Base-by-base conservation (phyloP, 805 yeast species). In the Wickerhamiella cacticola region DNA sequence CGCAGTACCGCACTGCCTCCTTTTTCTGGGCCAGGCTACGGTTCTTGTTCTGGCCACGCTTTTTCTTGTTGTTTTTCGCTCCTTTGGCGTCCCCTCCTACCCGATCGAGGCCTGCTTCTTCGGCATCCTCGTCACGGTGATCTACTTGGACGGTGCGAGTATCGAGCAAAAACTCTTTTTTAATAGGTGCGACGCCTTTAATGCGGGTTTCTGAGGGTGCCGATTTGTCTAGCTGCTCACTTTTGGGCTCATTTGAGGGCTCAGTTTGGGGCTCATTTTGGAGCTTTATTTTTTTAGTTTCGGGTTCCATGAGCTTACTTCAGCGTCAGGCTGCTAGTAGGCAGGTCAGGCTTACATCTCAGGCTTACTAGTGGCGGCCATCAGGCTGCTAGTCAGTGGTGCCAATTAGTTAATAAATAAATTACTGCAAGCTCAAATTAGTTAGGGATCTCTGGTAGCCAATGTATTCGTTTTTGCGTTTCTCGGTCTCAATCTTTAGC, bases 141-240 rank as follows among this genome's bases (percentile, higher is more conserved):
- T 21, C 42, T 3, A 39, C 31, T 7, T 22, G 28, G 29, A 21
- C 39, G 19, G 13, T 29, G 2, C 19, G 18, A 10, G 16, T n/a
- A 40, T 5, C 46, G 40, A 26, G 39, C 29, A 12, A 41, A 35
- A 3, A 43, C 31, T 45, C 43, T 23, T 36, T 53, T 41, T 55
- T 56, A 39, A 57, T 56, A 7, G 55, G 36, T 2, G 61, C 60
- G 38, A 58, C 52, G 34, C 61, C 61, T 44, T 57, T 57, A 5
- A 50, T 48, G 1, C 61, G 48, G 10, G 3, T n/a, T n/a, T n/a
- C n/a, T n/a, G n/a, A n/a, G n/a, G n/a, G n/a, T n/a, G n/a, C n/a
- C n/a, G n/a, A n/a, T n/a, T n/a, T n/a, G n/a, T n/a, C n/a, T n/a
- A n/a, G n/a, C n/a, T n/a, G n/a, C 36, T 31, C 36, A 3, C 21